Evolutionary conservation across 2,329 filamentous ascomycete genomes (phyloP).

Genomic region (Alternaria brassicae): DNA sequence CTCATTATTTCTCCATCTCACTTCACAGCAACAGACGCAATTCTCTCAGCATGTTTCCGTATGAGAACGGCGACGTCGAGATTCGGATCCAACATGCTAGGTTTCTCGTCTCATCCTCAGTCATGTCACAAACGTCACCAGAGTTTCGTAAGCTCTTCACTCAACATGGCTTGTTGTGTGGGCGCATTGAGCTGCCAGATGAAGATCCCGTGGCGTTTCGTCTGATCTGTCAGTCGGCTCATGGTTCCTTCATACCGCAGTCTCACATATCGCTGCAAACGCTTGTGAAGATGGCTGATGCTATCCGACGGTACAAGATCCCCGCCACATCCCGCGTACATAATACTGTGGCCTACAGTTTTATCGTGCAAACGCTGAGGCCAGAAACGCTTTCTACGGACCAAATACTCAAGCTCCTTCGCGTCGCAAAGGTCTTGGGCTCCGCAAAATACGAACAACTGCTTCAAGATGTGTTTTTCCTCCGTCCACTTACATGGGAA

Average conservation of each 20-base stretch:
- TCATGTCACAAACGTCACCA: conserved; percentile 6
- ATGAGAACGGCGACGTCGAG: conserved; percentile 7
- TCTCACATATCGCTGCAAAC: conserved; percentile 13
- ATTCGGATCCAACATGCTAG: neutral
- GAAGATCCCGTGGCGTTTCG: conserved; percentile 10
- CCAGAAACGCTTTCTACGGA: conserved; percentile 8
- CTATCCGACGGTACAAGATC: conserved; percentile 13
- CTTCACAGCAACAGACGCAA: neutral
- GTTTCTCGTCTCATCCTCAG: conserved; percentile 10
- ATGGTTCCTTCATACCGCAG: conserved; percentile 14
- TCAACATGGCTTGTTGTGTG: neutral
- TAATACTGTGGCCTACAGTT: conserved; percentile 8
- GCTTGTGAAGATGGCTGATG: conserved; percentile 9
- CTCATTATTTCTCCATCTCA: neutral
- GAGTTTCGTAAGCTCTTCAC: conserved; percentile 16
- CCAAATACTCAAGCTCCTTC: conserved; percentile 11
- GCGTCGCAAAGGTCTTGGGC: conserved; percentile 6
- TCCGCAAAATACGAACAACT: conserved; percentile 3
- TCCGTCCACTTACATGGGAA: neutral
- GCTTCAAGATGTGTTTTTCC: conserved; percentile 11
- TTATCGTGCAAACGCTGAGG: conserved; percentile 7
- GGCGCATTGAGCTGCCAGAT: conserved; percentile 5
- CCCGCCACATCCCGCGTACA: conserved; percentile 1
- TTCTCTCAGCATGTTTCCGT: neutral
- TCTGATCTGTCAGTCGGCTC: conserved; percentile 15